phyloP scores from a whole-genome alignment of 2,329 filamentous ascomycete genomes.

The Thelonectria blattea region DNA sequence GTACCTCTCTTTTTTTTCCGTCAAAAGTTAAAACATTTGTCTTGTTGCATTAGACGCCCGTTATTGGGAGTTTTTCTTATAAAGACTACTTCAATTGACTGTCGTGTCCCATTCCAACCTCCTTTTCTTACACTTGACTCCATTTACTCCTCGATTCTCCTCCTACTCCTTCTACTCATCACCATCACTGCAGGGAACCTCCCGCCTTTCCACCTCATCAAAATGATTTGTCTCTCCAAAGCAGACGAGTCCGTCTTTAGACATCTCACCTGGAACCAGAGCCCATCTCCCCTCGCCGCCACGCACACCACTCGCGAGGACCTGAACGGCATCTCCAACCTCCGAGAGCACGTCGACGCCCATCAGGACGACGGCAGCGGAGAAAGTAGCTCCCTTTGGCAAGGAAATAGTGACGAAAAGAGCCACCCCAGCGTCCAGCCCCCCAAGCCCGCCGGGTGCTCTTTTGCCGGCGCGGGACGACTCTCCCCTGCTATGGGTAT shows the following conservation, averaged over 20 bases:
- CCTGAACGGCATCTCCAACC: slow-evolving; percentile 60
- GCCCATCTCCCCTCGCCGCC: slow-evolving; percentile 54
- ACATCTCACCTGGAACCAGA: slow-evolving; percentile 61
- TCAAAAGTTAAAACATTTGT: not conserved
- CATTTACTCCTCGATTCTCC: slow-evolving; percentile 6
- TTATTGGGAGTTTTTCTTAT: not conserved
- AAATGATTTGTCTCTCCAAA: slow-evolving; percentile 62
- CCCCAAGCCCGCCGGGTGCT: slow-evolving; percentile 25
- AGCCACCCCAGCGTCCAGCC: slow-evolving; percentile 30
- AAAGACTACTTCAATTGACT: not conserved
- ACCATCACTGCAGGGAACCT: not conserved
- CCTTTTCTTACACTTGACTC: not conserved
- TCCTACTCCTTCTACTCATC: not conserved
- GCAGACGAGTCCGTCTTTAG: slow-evolving; percentile 56
- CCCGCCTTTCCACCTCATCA: slow-evolving; percentile 8
- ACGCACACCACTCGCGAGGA: slow-evolving; percentile 61
- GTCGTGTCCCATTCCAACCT: not conserved
- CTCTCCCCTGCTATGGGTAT: slow-evolving; percentile 38
- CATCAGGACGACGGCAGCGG: slow-evolving; percentile 42
- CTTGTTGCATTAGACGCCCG: not conserved
- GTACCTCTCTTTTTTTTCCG: no score
- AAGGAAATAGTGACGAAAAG: slow-evolving; percentile 37
- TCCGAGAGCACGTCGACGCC: slow-evolving; percentile 50
- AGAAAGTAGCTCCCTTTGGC: slow-evolving; percentile 30
- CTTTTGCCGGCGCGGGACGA: slow-evolving; percentile 39